A percentile compares a stretch with the other conserved stretches of the same genome.
Evolutionary conservation across 2,329 filamentous ascomycete genomes (phyloP).

Genomic region (Diaporthe sp.): DNA sequence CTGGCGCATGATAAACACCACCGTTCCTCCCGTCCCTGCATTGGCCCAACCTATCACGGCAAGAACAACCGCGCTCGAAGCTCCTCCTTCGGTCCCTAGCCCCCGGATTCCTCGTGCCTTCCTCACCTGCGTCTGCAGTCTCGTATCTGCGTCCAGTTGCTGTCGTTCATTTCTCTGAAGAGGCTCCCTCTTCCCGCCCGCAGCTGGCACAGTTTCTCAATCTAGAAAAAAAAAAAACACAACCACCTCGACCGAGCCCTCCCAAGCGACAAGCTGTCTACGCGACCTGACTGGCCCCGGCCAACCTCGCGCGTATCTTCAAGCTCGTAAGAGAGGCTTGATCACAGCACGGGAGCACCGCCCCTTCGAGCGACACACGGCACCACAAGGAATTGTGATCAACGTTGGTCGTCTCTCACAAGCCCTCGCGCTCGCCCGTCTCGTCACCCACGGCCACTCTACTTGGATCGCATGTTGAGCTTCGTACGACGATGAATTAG

Average conservation of each 20-base stretch:
- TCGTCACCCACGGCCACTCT: constrained; percentile 4
- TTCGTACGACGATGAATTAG: constrained; percentile 38
- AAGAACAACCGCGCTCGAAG: constrained; percentile 23
- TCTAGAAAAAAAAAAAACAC: not conserved
- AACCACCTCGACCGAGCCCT: not conserved
- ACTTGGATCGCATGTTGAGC: constrained; percentile 7
- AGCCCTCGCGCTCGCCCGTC: not conserved
- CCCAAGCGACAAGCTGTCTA: not conserved
- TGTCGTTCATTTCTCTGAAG: constrained; percentile 12
- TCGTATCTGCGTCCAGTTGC: not conserved
- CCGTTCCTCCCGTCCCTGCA: constrained; percentile 27
- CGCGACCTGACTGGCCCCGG: constrained; percentile 18
- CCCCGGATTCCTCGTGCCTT: not conserved
- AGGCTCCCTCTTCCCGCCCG: constrained; percentile 1
- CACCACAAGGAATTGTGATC: not conserved
- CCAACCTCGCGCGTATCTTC: not conserved
- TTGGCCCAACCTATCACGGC: constrained; percentile 27
- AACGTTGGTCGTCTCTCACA: not conserved
- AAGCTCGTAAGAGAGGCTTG: constrained; percentile 37
- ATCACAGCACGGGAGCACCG: constrained; percentile 29
- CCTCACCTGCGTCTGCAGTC: not conserved
- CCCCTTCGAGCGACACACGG: constrained; percentile 32
- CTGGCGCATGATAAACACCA: constrained; percentile 14
- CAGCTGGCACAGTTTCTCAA: not conserved
- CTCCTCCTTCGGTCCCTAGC: constrained; percentile 4